Percentiles rank a stretch among this genome's conserved stretches.
Conservation (phyloP, 2,329 filamentous ascomycete genomes). For the Fusarium virguliforme region DNA sequence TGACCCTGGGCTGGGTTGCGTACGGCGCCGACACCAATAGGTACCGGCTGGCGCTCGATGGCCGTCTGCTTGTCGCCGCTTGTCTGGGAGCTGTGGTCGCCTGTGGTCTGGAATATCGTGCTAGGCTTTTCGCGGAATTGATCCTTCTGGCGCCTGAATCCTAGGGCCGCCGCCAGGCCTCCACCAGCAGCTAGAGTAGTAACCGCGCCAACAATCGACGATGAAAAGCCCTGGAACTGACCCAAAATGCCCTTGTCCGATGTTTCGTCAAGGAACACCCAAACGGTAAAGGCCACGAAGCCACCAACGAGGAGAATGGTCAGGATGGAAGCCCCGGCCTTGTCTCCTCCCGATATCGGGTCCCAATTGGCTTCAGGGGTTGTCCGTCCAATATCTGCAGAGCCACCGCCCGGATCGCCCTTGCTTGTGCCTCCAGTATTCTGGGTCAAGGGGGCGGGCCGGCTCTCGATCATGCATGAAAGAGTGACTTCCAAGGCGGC, state of each 20-base stretch:
- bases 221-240: slow-evolving; percentile 53
- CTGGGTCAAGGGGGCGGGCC: slow-evolving; percentile 62
- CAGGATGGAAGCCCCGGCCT: slow-evolving; percentile 76
- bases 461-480: slow-evolving; percentile 69
- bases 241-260: slow-evolving; percentile 54
- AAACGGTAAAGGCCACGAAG: slow-evolving; percentile 68
- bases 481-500: slow-evolving; percentile 76
- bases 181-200: slow-evolving; percentile 47
- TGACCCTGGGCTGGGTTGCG: slow-evolving; percentile 40
- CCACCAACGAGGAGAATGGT: slow-evolving; percentile 72
- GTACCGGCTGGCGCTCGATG: slow-evolving; percentile 31
- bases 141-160: slow-evolving; percentile 36
- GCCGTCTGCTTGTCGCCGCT: slow-evolving; percentile 40
- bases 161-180: slow-evolving; percentile 42
- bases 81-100: slow-evolving; percentile 44
- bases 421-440: slow-evolving; percentile 72
- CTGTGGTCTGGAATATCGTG: slow-evolving; percentile 22
- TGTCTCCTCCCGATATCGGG: slow-evolving; percentile 71
- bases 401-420: slow-evolving; percentile 64
- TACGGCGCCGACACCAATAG: slow-evolving; percentile 41
- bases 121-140: slow-evolving; percentile 47
- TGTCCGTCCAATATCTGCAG: slow-evolving; percentile 62
- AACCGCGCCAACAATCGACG: slow-evolving; percentile 39
- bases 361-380: slow-evolving; percentile 49
- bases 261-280: slow-evolving; percentile 67